Conservation (phyloP, 495 filamentous ascomycete genomes). For the Penicillium herquei region DNA sequence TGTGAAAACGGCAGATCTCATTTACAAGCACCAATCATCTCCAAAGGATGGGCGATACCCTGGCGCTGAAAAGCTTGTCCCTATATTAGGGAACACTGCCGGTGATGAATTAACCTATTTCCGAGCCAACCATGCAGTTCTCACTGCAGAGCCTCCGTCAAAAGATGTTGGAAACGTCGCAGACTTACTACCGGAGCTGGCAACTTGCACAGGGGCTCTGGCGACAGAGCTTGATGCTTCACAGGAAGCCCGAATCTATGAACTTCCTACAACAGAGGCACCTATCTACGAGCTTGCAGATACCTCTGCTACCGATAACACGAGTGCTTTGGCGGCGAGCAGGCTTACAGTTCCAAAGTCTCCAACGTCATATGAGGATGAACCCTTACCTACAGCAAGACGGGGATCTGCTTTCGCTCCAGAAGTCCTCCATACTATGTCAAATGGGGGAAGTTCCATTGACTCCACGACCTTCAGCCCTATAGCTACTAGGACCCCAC, state of each 20-base stretch:
- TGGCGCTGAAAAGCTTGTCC: constrained; percentile 56
- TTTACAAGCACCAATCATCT: constrained; percentile 15
- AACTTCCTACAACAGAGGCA: constrained; percentile 38
- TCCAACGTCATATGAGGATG: constrained; percentile 21
- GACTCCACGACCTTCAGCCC: constrained; percentile 8
- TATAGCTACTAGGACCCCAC: constrained; percentile 10
- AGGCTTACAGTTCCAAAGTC: neutral
- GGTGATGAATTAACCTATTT: constrained; percentile 51
- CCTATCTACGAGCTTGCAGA: constrained; percentile 45
- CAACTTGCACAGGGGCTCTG: constrained; percentile 23
- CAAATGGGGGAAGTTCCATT: constrained; percentile 3
- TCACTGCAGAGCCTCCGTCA: constrained; percentile 49
- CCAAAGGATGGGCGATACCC: constrained; percentile 27
- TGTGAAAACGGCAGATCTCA: constrained; percentile 34
- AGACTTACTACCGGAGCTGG: constrained; percentile 37
- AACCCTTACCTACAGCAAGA: constrained; percentile 25
- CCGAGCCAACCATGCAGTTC: constrained; percentile 54
- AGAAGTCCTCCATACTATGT: constrained; percentile 29
- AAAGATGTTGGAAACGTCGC: constrained; percentile 24
- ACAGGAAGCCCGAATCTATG: constrained; percentile 36
- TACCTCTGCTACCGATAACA: constrained; percentile 25
- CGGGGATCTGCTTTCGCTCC: constrained; percentile 48
- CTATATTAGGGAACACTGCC: constrained; percentile 45
- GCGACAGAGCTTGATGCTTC: constrained; percentile 41
- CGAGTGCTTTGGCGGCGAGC: neutral